Evolutionary conservation across 2,329 filamentous ascomycete genomes (phyloP).

Genomic region (Claviceps arundinis): DNA sequence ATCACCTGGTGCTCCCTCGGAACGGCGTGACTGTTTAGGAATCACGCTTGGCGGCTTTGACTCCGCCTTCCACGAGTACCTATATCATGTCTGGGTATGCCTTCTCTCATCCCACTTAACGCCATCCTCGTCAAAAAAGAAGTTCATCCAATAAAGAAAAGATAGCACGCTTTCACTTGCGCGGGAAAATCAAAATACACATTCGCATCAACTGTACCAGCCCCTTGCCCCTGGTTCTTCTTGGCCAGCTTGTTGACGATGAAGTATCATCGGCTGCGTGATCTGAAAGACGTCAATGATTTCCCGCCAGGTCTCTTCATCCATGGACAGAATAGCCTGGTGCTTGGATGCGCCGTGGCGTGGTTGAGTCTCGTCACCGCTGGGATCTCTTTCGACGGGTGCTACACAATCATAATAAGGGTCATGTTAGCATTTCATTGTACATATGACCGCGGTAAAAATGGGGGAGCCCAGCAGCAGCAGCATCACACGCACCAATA

Average conservation of each 20-base stretch:
- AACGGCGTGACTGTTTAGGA: background rate
- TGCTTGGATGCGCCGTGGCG: slow-evolving; percentile 50
- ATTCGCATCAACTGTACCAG: slow-evolving; percentile 46
- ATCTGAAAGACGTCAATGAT: slow-evolving; percentile 68
- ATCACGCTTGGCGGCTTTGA: background rate
- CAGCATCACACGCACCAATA: slow-evolving; percentile 49
- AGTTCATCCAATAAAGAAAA: background rate
- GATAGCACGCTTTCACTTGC: background rate
- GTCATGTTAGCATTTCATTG: background rate
- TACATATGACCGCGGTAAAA: background rate
- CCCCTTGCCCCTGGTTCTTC: slow-evolving; percentile 41
- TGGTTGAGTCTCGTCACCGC: slow-evolving; percentile 30
- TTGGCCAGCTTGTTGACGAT: slow-evolving; percentile 49
- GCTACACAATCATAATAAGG: slow-evolving; percentile 9
- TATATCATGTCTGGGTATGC: no score
- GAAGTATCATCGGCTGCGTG: slow-evolving; percentile 68
- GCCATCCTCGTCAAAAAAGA: background rate
- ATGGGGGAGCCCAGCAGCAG: background rate
- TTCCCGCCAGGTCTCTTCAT: slow-evolving; percentile 71
- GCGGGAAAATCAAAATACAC: background rate
- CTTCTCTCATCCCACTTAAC: background rate
- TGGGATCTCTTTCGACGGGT: slow-evolving; percentile 26
- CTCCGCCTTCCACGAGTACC: background rate
- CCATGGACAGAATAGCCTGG: slow-evolving; percentile 79
- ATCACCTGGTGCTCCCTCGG: background rate